These are phyloP conservation scores for Cercospora beticola DNA, from an alignment of 2,329 filamentous ascomycete genomes.

Conservation along the genomic window DNA sequence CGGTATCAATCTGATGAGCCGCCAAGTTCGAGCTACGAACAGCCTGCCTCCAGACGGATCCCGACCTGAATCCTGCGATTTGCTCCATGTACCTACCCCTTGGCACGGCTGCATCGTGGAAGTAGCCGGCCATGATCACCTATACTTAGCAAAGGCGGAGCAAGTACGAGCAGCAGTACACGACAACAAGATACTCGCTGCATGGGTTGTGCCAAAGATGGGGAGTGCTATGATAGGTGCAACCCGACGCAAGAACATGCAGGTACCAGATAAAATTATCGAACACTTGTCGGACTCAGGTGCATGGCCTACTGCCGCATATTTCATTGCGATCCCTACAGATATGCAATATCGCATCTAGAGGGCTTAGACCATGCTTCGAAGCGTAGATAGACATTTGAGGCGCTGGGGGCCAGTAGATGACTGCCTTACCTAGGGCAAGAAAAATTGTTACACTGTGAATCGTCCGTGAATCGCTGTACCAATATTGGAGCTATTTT, in stretches of 20 bases:
- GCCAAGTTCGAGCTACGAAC: background rate
- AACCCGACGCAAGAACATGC: background rate
- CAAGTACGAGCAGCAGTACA: background rate
- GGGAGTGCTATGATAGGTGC: background rate
- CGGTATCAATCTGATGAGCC: slow-evolving; percentile 7
- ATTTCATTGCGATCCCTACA: background rate
- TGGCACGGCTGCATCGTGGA: slow-evolving; percentile 15
- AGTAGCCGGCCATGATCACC: background rate
- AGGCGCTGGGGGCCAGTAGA: no score
- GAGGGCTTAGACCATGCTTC: background rate
- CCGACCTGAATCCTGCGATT: background rate
- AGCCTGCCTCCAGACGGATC: background rate
- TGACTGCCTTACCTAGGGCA: no score
- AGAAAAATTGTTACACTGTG: no score
- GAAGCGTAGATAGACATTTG: no score
- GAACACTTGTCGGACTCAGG: background rate
- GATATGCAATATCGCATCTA: background rate
- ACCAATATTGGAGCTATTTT: no score
- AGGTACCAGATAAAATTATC: background rate
- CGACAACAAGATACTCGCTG: background rate
- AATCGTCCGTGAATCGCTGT: no score
- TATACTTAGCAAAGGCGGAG: slow-evolving; percentile 10
- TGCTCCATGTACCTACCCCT: slow-evolving; percentile 10
- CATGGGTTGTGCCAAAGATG: background rate
- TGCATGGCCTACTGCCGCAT: background rate